phyloP scores from a whole-genome alignment of 1,284 basidiomycete species.

The Cryptococcus sp. region DNA sequence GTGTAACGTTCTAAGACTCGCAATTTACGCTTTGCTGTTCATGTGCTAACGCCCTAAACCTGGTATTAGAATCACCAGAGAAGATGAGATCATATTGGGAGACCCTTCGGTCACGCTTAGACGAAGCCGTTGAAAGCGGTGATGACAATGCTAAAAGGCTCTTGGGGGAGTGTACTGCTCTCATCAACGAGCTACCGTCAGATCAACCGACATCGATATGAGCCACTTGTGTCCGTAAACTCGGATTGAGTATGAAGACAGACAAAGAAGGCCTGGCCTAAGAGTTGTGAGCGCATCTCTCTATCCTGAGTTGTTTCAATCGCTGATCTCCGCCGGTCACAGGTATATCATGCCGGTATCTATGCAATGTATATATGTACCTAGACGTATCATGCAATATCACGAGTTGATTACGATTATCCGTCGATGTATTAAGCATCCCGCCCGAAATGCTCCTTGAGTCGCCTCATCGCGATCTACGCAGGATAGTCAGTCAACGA shows the following conservation, averaged over 20 bases:
- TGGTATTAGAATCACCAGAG: neutral
- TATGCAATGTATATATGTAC: slow-evolving; percentile 1
- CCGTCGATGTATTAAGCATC: slow-evolving; percentile 6
- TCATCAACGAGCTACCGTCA: neutral
- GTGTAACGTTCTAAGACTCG: too few relatives aligned
- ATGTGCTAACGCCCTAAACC: neutral
- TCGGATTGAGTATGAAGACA: too few relatives aligned
- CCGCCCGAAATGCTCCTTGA: slow-evolving; percentile 30
- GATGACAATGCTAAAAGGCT: slow-evolving; percentile 3
- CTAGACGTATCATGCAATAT: neutral
- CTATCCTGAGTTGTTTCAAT: too few relatives aligned
- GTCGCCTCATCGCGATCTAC: slow-evolving; percentile 38
- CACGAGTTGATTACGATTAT: neutral
- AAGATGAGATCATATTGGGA: neutral
- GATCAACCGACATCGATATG: too few relatives aligned
- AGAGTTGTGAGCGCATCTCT: too few relatives aligned
- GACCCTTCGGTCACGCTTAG: neutral
- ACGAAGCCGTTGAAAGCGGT: neutral
- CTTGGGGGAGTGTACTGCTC: slow-evolving; percentile 2
- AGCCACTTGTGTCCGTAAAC: too few relatives aligned
- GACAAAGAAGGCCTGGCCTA: too few relatives aligned
- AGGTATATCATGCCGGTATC: slow-evolving; percentile 6
- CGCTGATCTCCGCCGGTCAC: neutral
- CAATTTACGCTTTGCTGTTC: neutral
- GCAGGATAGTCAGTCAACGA: neutral